Evolutionary conservation across 345 rosid species (phyloP).

Genomic region (Raphanus sativus): DNA sequence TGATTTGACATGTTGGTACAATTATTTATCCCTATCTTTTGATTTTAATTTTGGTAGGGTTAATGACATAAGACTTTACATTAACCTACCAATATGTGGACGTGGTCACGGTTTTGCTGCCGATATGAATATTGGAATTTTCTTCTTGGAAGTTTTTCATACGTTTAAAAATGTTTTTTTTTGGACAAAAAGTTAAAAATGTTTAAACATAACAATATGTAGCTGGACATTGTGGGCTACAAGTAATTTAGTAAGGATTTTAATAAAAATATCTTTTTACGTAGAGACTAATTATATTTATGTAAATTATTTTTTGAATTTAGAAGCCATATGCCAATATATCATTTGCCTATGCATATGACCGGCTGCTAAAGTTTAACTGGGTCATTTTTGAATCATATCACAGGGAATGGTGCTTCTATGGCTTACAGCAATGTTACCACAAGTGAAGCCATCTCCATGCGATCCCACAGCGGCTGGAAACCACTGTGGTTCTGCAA

Average conservation of each 20-base stretch:
- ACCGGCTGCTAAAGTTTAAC: constrained; percentile 1
- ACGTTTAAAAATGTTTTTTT: background rate
- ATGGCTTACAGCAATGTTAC: constrained; percentile 73
- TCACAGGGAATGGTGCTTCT: constrained; percentile 65
- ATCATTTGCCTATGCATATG: background rate
- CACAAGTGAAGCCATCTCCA: constrained; percentile 57
- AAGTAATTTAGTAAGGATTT: background rate
- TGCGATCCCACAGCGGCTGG: constrained; percentile 34
- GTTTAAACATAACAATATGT: background rate
- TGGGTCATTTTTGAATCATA: constrained; percentile 7
- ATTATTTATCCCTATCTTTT: constrained; percentile 12
- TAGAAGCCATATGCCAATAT: background rate
- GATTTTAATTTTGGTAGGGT: constrained; percentile 30
- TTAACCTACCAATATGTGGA: constrained; percentile 26
- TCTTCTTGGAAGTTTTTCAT: constrained; percentile 27
- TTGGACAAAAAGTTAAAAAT: background rate
- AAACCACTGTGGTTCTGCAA: constrained; percentile 49
- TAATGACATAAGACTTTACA: constrained; percentile 29
- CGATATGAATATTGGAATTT: constrained; percentile 24
- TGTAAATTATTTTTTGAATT: background rate
- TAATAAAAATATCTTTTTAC: background rate
- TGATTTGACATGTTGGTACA: constrained; percentile 37
- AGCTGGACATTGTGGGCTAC: background rate
- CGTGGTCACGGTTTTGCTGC: constrained; percentile 23
- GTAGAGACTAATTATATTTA: background rate